Percentiles rank a stretch among this genome's conserved stretches.
Evolutionary conservation across 768 basidiomycete species (phyloP).

Genomic region (Russula vinacea): DNA sequence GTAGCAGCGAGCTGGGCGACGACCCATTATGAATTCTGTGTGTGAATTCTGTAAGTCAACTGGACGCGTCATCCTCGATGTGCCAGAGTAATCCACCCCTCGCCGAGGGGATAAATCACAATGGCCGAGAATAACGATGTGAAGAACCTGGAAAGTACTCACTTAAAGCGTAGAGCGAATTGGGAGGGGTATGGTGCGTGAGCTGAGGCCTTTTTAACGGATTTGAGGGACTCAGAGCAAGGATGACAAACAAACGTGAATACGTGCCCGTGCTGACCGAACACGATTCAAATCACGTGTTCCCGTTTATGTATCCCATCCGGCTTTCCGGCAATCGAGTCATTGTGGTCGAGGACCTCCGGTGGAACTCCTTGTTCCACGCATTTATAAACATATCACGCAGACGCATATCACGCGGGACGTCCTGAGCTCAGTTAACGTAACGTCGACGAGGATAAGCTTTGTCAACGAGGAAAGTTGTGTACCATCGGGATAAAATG

Average conservation of each 20-base stretch:
- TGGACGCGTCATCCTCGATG: conserved; percentile 10
- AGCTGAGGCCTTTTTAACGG: conserved; percentile 11
- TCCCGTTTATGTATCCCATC: neutral
- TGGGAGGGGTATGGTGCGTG: neutral
- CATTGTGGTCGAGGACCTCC: no score
- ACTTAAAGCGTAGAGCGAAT: conserved; percentile 6
- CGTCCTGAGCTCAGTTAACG: no score
- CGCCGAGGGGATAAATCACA: neutral
- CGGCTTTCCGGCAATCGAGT: neutral
- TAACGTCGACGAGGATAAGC: no score
- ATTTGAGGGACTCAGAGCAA: conserved; percentile 9
- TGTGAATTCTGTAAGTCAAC: neutral
- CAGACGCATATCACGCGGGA: no score
- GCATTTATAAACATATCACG: no score
- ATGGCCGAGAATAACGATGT: neutral
- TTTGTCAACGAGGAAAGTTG: no score
- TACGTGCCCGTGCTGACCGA: conserved; percentile 16
- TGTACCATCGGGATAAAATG: no score
- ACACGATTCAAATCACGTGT: conserved; percentile 9
- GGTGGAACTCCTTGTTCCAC: no score
- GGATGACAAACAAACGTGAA: conserved; percentile 18
- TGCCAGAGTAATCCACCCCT: conserved; percentile 15
- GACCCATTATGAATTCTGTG: conserved; percentile 63
- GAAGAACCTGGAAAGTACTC: conserved; percentile 7
- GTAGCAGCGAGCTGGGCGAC: conserved; percentile 97